Evolutionary conservation across 768 basidiomycete species (phyloP).

Genomic region (Trametes maxima): DNA sequence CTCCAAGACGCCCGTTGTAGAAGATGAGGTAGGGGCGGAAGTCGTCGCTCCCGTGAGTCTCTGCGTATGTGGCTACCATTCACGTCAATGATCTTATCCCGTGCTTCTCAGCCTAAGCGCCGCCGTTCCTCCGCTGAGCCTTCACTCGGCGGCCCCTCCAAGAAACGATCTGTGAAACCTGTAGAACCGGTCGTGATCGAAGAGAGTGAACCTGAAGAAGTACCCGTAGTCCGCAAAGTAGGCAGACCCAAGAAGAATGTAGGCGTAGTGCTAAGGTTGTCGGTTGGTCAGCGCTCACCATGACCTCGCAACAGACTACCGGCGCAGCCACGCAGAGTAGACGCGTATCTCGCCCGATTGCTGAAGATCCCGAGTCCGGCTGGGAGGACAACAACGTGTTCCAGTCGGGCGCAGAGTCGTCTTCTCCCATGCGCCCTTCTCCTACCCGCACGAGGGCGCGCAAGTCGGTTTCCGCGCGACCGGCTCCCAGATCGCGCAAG

Average conservation of each 20-base stretch:
- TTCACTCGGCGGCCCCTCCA: conserved; percentile 52
- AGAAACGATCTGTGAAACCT: conserved; percentile 37
- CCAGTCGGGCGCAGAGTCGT: conserved; percentile 89
- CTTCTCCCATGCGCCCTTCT: conserved; percentile 70
- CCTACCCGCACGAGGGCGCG: conserved; percentile 44
- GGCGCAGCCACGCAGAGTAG: conserved; percentile 56
- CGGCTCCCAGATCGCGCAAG: conserved; percentile 57
- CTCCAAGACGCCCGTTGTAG: conserved; percentile 53
- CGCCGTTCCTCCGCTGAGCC: conserved; percentile 82
- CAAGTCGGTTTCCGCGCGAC: conserved; percentile 43
- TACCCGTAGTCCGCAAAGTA: conserved; percentile 59
- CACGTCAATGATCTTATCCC: conserved; percentile 16
- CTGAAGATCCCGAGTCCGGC: conserved; percentile 53
- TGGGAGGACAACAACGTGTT: conserved; percentile 93
- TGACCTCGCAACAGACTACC: conserved; percentile 39
- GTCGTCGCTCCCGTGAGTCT: conserved; percentile 49
- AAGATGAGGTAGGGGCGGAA: conserved; percentile 42
- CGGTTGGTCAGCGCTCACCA: neutral
- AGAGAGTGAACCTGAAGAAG: conserved; percentile 80
- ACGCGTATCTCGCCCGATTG: conserved; percentile 46
- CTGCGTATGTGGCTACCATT: neutral
- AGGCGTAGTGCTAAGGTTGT: conserved; percentile 19
- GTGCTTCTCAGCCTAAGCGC: conserved; percentile 64
- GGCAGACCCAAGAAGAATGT: conserved; percentile 63
- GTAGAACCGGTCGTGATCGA: conserved; percentile 55